A percentile compares a stretch with the other conserved stretches of the same genome.
Conservation (phyloP, 2,329 filamentous ascomycete species). For the Cladophialophora chaetospira region DNA sequence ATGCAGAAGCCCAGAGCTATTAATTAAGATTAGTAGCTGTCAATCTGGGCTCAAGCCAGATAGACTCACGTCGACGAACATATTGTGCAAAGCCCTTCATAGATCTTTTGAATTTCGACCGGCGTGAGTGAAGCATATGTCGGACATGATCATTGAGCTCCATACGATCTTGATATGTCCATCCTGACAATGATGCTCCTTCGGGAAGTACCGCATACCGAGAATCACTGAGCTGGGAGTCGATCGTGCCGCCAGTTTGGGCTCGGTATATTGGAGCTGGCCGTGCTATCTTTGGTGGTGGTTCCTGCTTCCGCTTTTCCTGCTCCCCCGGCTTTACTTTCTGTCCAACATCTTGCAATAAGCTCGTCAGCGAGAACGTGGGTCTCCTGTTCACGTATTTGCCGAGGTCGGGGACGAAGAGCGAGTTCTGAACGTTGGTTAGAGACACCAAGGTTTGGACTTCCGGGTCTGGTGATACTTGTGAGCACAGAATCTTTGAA, state of each 20-base stretch:
- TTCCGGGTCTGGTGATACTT: constrained; percentile 4
- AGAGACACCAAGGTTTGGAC: constrained; percentile 8
- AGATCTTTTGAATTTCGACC: constrained; percentile 11
- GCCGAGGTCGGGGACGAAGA: constrained; percentile 5
- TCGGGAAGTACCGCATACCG: constrained; percentile 11
- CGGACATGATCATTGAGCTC: constrained; percentile 11
- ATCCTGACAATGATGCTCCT: constrained; percentile 7
- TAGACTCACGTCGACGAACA: constrained; percentile 7
- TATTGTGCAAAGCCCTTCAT: constrained; percentile 12
- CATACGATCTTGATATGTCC: constrained; percentile 8
- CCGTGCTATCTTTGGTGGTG: constrained; percentile 3
- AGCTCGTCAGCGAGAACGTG: constrained; percentile 7
- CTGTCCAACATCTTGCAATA: constrained; percentile 11
- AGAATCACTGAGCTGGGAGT: constrained; percentile 11
- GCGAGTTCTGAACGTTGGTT: constrained; percentile 12
- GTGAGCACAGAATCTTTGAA: constrained; percentile 1
- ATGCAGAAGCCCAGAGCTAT: constrained; percentile 12
- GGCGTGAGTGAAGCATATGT: constrained; percentile 13
- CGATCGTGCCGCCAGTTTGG: constrained; percentile 4
- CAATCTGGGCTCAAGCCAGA: background rate
- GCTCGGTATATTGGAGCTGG: constrained; percentile 8
- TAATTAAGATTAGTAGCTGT: background rate
- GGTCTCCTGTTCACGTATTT: constrained; percentile 9
- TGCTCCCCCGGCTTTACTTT: constrained; percentile 10
- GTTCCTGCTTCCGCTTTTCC: background rate